phyloP scores from a whole-genome alignment of 2,329 filamentous ascomycete species.

The Calonectria pteridis region DNA sequence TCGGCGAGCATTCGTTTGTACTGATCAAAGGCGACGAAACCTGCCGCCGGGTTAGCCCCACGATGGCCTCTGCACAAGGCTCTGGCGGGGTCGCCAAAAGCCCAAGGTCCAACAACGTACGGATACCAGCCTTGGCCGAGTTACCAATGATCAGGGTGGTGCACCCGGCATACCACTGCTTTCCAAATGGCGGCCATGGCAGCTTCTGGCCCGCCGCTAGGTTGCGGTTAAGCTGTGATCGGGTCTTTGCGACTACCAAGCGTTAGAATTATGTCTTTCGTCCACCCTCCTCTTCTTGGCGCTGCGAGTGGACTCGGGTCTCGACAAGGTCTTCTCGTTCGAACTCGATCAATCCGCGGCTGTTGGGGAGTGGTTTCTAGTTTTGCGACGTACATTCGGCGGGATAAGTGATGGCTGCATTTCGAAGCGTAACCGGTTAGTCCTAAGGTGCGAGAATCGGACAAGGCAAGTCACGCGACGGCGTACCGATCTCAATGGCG shows the following conservation, averaged over 20 bases:
- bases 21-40: conserved; percentile 94
- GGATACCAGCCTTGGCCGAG: conserved; percentile 94
- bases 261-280: conserved; percentile 23
- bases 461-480: background rate
- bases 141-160: conserved; percentile 98
- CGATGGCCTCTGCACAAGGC: background rate
- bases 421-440: conserved; percentile 23
- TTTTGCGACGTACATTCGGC: conserved; percentile 79
- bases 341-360: conserved; percentile 17
- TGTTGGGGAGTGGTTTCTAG: background rate
- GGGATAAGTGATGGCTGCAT: conserved; percentile 85
- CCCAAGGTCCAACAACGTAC: conserved; percentile 63
- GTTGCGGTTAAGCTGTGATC: conserved; percentile 90
- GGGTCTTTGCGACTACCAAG: conserved; percentile 85
- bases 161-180: conserved; percentile 97
- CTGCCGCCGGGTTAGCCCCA: conserved; percentile 38
- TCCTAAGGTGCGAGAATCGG: background rate
- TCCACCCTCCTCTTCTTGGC: background rate
- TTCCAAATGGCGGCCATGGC: conserved; percentile 93
- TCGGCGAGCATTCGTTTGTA: conserved; percentile 89
- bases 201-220: conserved; percentile 87
- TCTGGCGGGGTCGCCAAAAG: background rate
- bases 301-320: background rate
- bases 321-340: background rate
- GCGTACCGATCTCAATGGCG: conserved; percentile 89